Conservation (phyloP, 2,329 filamentous ascomycete species). For the Lojkania enalia region DNA sequence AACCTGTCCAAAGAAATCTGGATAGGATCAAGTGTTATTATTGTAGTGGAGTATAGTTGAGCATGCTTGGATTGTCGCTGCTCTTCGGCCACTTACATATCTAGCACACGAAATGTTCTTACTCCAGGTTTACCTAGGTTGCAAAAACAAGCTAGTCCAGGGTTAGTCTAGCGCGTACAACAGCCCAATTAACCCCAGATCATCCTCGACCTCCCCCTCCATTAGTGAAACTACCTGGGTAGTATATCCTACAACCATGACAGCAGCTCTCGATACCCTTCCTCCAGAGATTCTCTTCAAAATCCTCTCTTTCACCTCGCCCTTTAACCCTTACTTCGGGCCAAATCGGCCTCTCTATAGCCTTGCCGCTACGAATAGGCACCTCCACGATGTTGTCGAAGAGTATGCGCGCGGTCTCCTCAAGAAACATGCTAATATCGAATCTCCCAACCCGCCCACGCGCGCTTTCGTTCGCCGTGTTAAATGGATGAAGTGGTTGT, state of each 20-base stretch:
- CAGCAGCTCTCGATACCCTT: constrained; percentile 22
- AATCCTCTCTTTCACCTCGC: constrained; percentile 26
- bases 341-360: constrained; percentile 24
- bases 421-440: constrained; percentile 22
- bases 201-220: too few species aligned
- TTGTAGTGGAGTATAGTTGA: too few species aligned
- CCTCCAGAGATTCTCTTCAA: constrained; percentile 34
- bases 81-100: too few species aligned
- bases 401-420: constrained; percentile 35
- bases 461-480: constrained; percentile 19
- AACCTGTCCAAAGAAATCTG: too few species aligned
- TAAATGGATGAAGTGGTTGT: constrained; percentile 28
- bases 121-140: too few species aligned
- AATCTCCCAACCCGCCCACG: constrained; percentile 13
- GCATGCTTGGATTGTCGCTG: too few species aligned
- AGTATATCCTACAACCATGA: constrained; percentile 1
- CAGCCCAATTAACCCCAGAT: too few species aligned
- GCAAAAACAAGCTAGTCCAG: too few species aligned
- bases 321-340: constrained; percentile 11
- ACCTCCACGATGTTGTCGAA: constrained; percentile 30
- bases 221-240: too few species aligned
- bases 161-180: too few species aligned
- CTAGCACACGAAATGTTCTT: too few species aligned
- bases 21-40: too few species aligned
- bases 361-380: constrained; percentile 27